Base-by-base conservation (phyloP, 306 rosid species). In the Gynostemma pentaphyllum region DNA sequence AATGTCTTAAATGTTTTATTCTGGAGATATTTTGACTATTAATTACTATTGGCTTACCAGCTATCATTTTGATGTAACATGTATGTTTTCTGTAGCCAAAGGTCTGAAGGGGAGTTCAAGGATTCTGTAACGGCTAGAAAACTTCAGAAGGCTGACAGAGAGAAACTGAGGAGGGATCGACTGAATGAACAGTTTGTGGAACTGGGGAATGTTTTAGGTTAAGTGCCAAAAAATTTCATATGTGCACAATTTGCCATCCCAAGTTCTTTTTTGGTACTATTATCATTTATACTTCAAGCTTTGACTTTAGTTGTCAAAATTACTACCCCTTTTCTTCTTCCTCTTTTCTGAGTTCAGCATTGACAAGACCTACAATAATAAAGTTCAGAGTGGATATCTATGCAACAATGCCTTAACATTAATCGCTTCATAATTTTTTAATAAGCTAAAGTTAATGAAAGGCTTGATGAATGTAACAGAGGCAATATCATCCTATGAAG, bases 111-210 rank as follows among this genome's bases (percentile, higher is more conserved):
- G 47, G 80, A 85, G 23, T 46, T 28, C 46, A 90, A 81, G 80
- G 94, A 87, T 72, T 45, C 80, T 71, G 23, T 78, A 66, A 77
- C 83, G 67, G 81, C 89, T 59, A 87, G 85, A 73, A 87, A 79
- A 80, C 55, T 76, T 26, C 97, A 85, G 72, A 90, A 90, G 85
- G 96, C 97, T 53, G 96, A 83, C 73, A 62, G 89, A 67, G 97
- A 90, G 81, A 90, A 87, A 78, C 45, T 85, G 44, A 87, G 96
- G 80, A 83, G 96, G 81, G 89, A 81, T 72, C 77, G 82, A 54
- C 80, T 85, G 62, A 87, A 90, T 56, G 96, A 83, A 76, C 96
- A 87, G 60, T 90, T 87, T 78, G 67, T 75, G 22, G 91, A 83
- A 51, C 76, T 90, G 71, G 89, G 95, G 40, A 81, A 56, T 50